Conservation (phyloP, 345 rosid genomes). For the Euphorbia tirucalli region DNA sequence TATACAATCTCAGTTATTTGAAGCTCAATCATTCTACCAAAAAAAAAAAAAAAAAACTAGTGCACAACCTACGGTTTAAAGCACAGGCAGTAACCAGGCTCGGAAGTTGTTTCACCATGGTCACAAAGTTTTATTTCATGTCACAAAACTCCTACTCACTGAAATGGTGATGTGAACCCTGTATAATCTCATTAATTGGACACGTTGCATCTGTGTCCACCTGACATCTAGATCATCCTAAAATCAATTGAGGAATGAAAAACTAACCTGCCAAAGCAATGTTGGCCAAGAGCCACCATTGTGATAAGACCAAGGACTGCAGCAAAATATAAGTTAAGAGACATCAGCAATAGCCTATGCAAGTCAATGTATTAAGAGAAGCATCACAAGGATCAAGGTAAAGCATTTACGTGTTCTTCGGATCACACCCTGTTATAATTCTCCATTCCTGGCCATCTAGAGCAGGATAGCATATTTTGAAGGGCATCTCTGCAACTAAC, state of each 20-base stretch:
- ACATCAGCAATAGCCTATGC: conserved; percentile 4
- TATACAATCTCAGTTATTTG: too few relatives aligned
- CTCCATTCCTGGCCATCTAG: conserved; percentile 88
- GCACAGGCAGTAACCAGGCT: too few relatives aligned
- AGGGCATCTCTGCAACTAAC: conserved; percentile 79
- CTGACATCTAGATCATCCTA: too few relatives aligned
- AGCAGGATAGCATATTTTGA: conserved; percentile 80
- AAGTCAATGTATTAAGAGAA: not conserved
- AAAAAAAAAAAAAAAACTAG: too few relatives aligned
- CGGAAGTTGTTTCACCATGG: too few relatives aligned
- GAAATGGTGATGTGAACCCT: too few relatives aligned
- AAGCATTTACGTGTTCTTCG: conserved; percentile 73
- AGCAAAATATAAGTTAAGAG: conserved; percentile 23
- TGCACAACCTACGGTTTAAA: too few relatives aligned
- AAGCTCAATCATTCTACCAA: too few relatives aligned
- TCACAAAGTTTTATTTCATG: too few relatives aligned
- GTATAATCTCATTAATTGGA: too few relatives aligned
- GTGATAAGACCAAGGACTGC: conserved; percentile 97
- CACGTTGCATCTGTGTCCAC: too few relatives aligned
- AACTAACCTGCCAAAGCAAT: conserved; percentile 92
- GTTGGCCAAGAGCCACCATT: conserved; percentile 98
- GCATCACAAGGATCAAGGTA: conserved; percentile 8
- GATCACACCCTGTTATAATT: conserved; percentile 85
- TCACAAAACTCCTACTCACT: too few relatives aligned
- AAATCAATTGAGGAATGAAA: conserved; percentile 7